These are phyloP conservation scores for Thalia dealbata DNA, from an alignment of 176 grass and related monocot species.

Conservation along the genomic window DNA sequence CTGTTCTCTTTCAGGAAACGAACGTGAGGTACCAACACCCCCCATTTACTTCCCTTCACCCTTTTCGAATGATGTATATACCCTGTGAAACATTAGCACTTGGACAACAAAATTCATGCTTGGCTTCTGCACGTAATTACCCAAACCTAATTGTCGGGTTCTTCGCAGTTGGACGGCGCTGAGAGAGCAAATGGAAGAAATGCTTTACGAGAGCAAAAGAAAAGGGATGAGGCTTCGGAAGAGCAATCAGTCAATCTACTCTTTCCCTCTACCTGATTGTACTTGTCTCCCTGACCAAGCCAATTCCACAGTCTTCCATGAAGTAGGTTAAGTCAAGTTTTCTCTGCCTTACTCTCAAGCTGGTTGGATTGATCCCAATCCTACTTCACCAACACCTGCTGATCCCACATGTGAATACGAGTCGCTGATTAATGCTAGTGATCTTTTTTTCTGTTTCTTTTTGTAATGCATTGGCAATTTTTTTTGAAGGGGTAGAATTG, in stretches of 20 bases:
- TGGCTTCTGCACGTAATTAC: background rate
- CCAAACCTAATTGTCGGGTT: background rate
- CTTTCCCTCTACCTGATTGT: constrained; percentile 13
- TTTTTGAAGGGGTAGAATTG: too few relatives aligned
- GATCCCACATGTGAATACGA: too few relatives aligned
- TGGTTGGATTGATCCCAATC: too few relatives aligned
- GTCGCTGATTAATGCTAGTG: too few relatives aligned
- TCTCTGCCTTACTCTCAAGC: too few relatives aligned
- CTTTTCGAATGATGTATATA: background rate
- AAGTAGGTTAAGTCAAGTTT: background rate
- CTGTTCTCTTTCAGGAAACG: constrained; percentile 4
- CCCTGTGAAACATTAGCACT: background rate
- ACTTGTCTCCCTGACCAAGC: constrained; percentile 4
- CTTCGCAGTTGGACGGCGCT: constrained; percentile 14
- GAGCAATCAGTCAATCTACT: constrained; percentile 10
- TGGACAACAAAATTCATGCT: background rate
- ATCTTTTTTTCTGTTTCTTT: too few relatives aligned
- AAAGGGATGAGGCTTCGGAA: constrained; percentile 11
- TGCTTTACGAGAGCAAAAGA: constrained; percentile 9
- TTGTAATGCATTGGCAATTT: too few relatives aligned
- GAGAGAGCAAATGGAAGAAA: background rate
- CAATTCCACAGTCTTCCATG: background rate
- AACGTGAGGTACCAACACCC: background rate
- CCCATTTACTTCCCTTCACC: background rate
- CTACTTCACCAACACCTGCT: too few relatives aligned